Base-by-base conservation (phyloP, 1,284 basidiomycete species). In the Erythrobasidium hasegawianum region DNA sequence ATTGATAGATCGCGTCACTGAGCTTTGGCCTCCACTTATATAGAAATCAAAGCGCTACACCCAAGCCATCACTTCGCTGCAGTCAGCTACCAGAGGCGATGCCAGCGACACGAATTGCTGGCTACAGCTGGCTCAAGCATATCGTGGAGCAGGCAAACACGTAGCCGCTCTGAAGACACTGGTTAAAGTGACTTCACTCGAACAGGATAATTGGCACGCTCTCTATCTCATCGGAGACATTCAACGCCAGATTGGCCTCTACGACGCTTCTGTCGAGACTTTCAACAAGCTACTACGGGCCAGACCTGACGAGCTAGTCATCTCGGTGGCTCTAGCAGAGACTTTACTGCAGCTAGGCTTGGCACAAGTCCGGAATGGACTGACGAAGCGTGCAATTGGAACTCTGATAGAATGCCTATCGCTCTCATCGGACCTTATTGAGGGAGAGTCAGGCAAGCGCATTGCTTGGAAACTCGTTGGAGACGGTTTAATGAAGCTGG, bases 81-180 rank as follows among this genome's bases (percentile, higher is more conserved):
- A 98, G 74, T 83, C 94, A 18, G 88, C 91, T 0, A 81, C 98
- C 2, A 84, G 94, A 7, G 88, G 88, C 10, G 84, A 90, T 24
- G 82, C 86, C 0, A 83, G 86, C 2, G 92, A 97, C 75, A 82
- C 85, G 9, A 77, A 86, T 27, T 85, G 87, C 24, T 97, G 94
- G 95, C 81, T 93, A 18, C 85, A 90, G 64, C 82, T 99, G 0
- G 95, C 95, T 3, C 92, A 97, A 76, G 89, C 91, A 0, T 98
- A 98, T 72, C 85, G 85, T 69, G 87, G 84, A 73, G 87, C 89
- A 13, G 94, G 95, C 7, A 84, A 90, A 33, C 89, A 93, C 71
- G 86, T 86, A 11, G 95, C 96, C 1, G 90, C 92, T 1, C 79
- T 97, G 68, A 97, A 96, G 77, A 88, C 93, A 0, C 84, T 97